Base-by-base conservation (phyloP, 192 early-diverging fungal species). In the Radiomyces spectabilis region DNA sequence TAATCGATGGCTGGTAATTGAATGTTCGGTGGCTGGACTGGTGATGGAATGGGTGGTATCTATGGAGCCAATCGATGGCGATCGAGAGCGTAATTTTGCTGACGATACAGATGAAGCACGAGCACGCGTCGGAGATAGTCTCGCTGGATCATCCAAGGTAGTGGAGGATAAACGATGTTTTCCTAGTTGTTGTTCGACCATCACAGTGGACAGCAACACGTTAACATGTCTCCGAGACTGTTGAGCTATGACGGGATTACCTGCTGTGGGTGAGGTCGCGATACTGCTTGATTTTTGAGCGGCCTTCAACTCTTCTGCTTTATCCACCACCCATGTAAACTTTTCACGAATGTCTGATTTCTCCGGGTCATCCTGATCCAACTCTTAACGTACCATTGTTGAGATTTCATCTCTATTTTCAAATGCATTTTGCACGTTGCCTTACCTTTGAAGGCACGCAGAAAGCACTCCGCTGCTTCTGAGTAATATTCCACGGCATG, bases 401-500 rank as follows among this genome's bases (percentile, higher is more conserved):
- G 22, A 22, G 0, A n/a, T 16, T 34, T 37, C 10, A 7, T 30
- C 25, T 30, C 29, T 8, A 29, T 44, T 25, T 35, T 24, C 24
- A 29, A 16, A 41, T 38, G 6, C 34, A 31, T 32, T 5, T 13
- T n/a, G n/a, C n/a, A n/a, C n/a, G n/a, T 48, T 48, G 15, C 15
- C 30, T 48, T 59, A 80, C 75, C 57, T 72, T 68, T 71, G 43
- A 62, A 74, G 16, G 69, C 76, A 22, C 68, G 66, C 26, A 66
- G 45, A 43, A 64, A 81, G 2, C 59, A 53, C 51, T 71, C 71
- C 13, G 74, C 76, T 34, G 69, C 73, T 25, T 76, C 69, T 15
- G 59, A 66, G 26, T 73, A 81, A 33, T 75, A 69, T 15, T 76
- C 68, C 24, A 81, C 49, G 34, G 76, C 76, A n/a, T 71, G 54